phyloP scores from a whole-genome alignment of 2,329 filamentous ascomycete genomes.

The Fusarium miscanthi region DNA sequence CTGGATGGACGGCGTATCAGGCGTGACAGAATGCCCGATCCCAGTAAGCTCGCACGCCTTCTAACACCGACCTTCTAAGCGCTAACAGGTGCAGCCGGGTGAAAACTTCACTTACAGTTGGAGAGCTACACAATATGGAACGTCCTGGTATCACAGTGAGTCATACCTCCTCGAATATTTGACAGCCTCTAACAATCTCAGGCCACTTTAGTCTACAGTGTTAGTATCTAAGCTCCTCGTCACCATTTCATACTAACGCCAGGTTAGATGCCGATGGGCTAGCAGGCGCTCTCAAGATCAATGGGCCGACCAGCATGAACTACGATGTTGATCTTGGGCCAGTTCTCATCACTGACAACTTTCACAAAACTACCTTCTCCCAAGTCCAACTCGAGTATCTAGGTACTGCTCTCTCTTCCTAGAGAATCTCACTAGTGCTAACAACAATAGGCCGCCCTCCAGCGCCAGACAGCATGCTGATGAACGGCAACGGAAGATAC shows the following conservation, averaged over 20 bases:
- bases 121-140: constrained; percentile 1
- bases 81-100: too few species aligned
- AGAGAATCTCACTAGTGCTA: fast-evolving
- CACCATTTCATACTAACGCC: neutral
- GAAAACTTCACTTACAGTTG: neutral
- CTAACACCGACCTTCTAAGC: too few species aligned
- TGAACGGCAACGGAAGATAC: constrained; percentile 1
- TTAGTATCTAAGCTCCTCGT: neutral
- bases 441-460: neutral
- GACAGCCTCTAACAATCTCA: fast-evolving
- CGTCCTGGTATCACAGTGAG: constrained; percentile 11
- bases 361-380: neutral
- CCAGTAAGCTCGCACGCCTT: neutral
- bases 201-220: constrained; percentile 4
- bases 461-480: constrained; percentile 2
- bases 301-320: neutral
- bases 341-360: constrained; percentile 2
- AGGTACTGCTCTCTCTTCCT: fast-evolving
- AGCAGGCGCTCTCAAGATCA: neutral
- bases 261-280: neutral
- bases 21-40: constrained; percentile 1
- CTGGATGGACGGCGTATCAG: constrained; percentile 3
- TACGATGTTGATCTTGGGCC: neutral
- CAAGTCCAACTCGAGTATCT: neutral
- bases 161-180: fast-evolving